Evolutionary conservation across 78 protist genomes (phyloP), one percentile per base, ranked within the genome.

Genomic region (Dictyostelium firmibasis): DNA sequence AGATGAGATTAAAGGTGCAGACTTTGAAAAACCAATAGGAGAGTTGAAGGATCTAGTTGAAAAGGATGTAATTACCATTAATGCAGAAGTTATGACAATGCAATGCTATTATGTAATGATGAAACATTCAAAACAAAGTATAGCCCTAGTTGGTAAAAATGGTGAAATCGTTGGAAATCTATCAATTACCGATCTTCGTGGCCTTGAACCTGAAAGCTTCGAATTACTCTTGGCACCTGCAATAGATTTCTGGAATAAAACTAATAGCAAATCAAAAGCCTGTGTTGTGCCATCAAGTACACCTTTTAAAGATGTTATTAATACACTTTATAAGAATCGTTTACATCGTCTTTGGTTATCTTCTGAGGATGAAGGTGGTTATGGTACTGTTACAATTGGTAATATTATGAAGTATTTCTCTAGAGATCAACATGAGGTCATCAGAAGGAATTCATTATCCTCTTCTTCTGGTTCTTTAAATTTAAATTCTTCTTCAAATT

Each of bases 21-120:
- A 76, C 20, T 76, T 76, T 41, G 70, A 76, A 14, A 53, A 86
- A 35, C 67, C 85, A 25, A 38, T 89, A 18, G 31, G 79, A 8
- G 64, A 78, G 11, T 14, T 89, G 3, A 23, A 23, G 10, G 53
- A 41, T 41, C 14, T 89, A 0, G 82, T 89, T 11, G 62, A 89
- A 27, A 43, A 78, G 2, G 75, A 89, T 50, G 72, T 89, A 16
- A 41, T 89, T 8, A 27, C 81, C 0, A 89, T 81, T 53, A 35
- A 43, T 47, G 29, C 35, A 0, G 43, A 81, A 6, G 50, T 36
- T 1, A 18, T 60, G 43, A 16, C 94, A 7, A 81, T 89, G 9
- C 86, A 81, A 41, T 76, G 81, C 2, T 89, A 78, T 64, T 89
- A 89, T 53, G 41, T 89, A 7, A 89, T 89, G 94, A 27, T 89